phyloP scores from a whole-genome alignment of 2,329 filamentous ascomycete species.

The Verticillium longisporum region DNA sequence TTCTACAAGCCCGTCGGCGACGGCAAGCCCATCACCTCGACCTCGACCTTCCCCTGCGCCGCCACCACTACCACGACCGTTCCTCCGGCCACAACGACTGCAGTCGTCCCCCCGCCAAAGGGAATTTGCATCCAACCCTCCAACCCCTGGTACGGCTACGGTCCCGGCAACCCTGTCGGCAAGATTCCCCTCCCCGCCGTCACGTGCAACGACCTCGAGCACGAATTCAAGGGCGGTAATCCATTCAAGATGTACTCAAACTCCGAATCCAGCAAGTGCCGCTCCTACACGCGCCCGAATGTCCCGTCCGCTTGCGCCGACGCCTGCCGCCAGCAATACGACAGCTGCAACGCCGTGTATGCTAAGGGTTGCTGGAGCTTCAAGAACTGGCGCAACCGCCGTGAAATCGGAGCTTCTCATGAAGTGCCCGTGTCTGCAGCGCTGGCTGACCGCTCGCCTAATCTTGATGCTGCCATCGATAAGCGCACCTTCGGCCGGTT shows the following conservation, averaged over 20 bases:
- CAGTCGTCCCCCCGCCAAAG: conserved; percentile 36
- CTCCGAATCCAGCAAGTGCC: conserved; percentile 33
- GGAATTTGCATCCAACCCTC: conserved; percentile 47
- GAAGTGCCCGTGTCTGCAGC: neutral
- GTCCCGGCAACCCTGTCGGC: conserved; percentile 52
- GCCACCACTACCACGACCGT: conserved; percentile 22
- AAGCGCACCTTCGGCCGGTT: conserved; percentile 13
- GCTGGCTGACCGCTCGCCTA: conserved; percentile 4
- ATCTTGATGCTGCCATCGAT: conserved; percentile 6
- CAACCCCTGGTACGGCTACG: conserved; percentile 57
- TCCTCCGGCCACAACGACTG: conserved; percentile 17
- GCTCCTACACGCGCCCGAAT: conserved; percentile 30
- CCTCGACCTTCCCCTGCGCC: conserved; percentile 21
- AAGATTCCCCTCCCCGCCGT: conserved; percentile 45
- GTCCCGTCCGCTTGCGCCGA: conserved; percentile 37
- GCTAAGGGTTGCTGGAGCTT: conserved; percentile 40
- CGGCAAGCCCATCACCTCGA: conserved; percentile 19
- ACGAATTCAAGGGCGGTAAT: conserved; percentile 29
- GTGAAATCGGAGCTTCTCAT: neutral
- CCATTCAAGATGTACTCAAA: conserved; percentile 47
- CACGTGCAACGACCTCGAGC: conserved; percentile 44
- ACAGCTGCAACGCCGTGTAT: conserved; percentile 40
- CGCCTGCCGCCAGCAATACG: conserved; percentile 46
- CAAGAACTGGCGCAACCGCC: conserved; percentile 11
- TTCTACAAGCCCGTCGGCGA: conserved; percentile 31